These are phyloP conservation scores for Deinandra increscens DNA, from an alignment of 129 eudicot genomes.

Conservation along the genomic window DNA sequence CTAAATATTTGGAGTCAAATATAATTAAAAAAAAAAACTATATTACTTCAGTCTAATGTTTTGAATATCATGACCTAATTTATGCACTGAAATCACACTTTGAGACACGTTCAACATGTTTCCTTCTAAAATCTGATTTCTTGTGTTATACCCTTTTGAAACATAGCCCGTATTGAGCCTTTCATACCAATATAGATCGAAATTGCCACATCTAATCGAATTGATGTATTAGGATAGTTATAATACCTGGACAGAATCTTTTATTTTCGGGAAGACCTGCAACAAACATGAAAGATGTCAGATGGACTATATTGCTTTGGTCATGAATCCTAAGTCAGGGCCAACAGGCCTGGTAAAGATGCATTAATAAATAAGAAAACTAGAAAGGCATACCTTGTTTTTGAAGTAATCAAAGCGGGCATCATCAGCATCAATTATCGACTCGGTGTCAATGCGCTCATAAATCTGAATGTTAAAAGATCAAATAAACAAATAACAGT, in stretches of 20 bases:
- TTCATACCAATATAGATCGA: not conserved
- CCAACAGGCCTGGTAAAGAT: not conserved
- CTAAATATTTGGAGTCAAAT: not conserved
- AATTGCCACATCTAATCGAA: not conserved
- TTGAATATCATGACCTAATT: not conserved
- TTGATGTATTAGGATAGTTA: not conserved
- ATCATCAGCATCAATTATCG: constrained; percentile 64
- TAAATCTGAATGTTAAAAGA: not conserved
- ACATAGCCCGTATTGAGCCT: not conserved
- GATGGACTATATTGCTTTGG: not conserved
- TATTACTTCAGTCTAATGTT: not conserved
- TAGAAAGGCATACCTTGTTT: constrained; percentile 51
- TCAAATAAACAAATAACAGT: not conserved
- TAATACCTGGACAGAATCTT: constrained; percentile 86
- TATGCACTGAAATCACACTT: not conserved
- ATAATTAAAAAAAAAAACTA: not conserved
- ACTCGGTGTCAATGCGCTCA: constrained; percentile 70
- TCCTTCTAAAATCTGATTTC: not conserved
- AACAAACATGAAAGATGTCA: constrained; percentile 24
- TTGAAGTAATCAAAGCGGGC: constrained; percentile 82
- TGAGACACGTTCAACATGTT: not conserved
- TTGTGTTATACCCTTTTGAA: not conserved
- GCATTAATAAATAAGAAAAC: not conserved
- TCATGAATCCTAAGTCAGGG: not conserved
- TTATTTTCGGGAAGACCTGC: constrained; percentile 88